Base-by-base conservation (phyloP, 257 asterid genomes). In the Thymus quinquecostatus region DNA sequence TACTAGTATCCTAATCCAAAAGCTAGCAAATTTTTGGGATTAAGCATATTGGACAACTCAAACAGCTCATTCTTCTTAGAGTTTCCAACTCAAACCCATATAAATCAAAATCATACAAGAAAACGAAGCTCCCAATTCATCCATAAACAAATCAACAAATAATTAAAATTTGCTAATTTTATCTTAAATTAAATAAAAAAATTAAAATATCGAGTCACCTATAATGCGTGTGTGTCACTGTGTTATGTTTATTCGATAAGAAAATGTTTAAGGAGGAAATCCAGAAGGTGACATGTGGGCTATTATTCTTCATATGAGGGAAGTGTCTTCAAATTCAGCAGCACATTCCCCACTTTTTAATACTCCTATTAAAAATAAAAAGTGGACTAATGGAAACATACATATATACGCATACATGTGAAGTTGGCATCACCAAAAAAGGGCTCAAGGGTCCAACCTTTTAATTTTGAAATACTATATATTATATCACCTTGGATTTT, bases 241-340 rank as follows among this genome's bases (percentile, higher is more conserved):
- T 21, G 21, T 21, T 21, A 21, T 21, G 21, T 21, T 21, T 21
- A 21, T 21, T 21, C 21, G 21, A 21, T 21, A 21, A 21, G 21
- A 21, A 21, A 21, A 21, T 21, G 21, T 21, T 21, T 21, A 55
- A 56, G 27, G 66, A 82, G 72, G 75, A 82, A 72, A 78, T 78
- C 81, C 83, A 82, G 78, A 74, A 64, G 69, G 56, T 27, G 60
- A 76, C 81, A 74, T 36, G 86, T 73, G 79, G 54, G 34, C 47
- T 68, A 78, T 33, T 70, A 40, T 57, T 73, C 63, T 77, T 60
- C 72, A 72, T 64, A 45, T 43, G 68, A 82, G 83, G 80, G 74
- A 67, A 62, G 62, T 84, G 87, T 82, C 85, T 71, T 71, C 73
- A 66, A 76, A 57, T 79, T 77, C 66, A 71, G 58, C 66, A 66